Percentiles rank a stretch among this genome's conserved stretches.
Evolutionary conservation across 1,284 basidiomycete genomes (phyloP).

Genomic region (Exsudoporus floridanus): DNA sequence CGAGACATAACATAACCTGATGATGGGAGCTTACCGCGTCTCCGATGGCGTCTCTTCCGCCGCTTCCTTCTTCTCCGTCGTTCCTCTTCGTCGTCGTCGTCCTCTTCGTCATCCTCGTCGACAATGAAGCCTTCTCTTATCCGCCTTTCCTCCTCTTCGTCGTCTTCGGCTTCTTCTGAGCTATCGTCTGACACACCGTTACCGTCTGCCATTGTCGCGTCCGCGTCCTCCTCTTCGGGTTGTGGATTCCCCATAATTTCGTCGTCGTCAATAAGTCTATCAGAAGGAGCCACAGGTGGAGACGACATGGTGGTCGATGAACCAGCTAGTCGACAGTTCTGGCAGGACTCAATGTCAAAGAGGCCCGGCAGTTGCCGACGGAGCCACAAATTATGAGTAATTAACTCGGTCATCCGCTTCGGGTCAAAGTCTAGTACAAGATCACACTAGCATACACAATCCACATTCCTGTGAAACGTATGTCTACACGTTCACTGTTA

Average conservation of each 20-base stretch:
- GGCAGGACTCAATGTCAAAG: slow-evolving; percentile 7
- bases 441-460: too few relatives aligned
- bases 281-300: slow-evolving; percentile 38
- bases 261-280: slow-evolving; percentile 43
- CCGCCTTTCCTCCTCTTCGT: slow-evolving; percentile 74
- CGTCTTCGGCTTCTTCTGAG: slow-evolving; percentile 82
- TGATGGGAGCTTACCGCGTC: slow-evolving; percentile 44
- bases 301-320: slow-evolving; percentile 53
- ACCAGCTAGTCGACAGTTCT: slow-evolving; percentile 12
- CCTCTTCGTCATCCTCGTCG: slow-evolving; percentile 76
- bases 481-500: too few relatives aligned
- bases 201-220: slow-evolving; percentile 47
- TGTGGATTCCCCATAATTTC: slow-evolving; percentile 56
- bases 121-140: slow-evolving; percentile 84
- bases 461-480: too few relatives aligned
- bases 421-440: too few relatives aligned
- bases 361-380: slow-evolving; percentile 26
- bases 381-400: slow-evolving; percentile 22
- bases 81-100: slow-evolving; percentile 58
- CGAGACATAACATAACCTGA: background rate
- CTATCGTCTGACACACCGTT: slow-evolving; percentile 67
- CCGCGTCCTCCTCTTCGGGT: slow-evolving; percentile 53
- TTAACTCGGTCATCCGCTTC: too few relatives aligned
- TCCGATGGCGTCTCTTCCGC: slow-evolving; percentile 67
- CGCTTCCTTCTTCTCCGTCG: slow-evolving; percentile 58